Base-by-base conservation (phyloP, 106 monocot species). In the Alisma plantagoaquatica region DNA sequence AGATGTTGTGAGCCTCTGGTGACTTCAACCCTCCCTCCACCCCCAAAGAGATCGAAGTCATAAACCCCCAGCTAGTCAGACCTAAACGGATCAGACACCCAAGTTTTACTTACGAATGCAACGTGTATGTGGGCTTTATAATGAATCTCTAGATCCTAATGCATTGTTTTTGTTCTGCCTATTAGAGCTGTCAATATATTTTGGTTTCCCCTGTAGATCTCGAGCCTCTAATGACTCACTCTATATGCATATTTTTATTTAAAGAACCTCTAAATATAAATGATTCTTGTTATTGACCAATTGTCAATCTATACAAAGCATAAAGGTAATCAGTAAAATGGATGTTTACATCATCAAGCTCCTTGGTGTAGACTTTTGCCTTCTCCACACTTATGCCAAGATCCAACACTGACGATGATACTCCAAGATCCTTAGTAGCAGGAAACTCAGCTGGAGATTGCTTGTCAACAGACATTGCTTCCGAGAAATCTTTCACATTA, bases 261-360 rank as follows among this genome's bases (percentile, higher is more conserved):
- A 14, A 38, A 38, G 35, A 38, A 19, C n/a, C n/a, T n/a, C n/a
- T 47, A 38, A 38, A 38, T 38, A 14, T 14, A 38, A 38, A 14
- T 7, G 6, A 38, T 38, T 14, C 6, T 38, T 38, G 35, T 14
- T 38, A 38, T 38, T n/a, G n/a, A n/a, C n/a, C n/a, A n/a, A n/a
- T n/a, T n/a, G n/a, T n/a, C n/a, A n/a, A n/a, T n/a, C n/a, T n/a
- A n/a, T n/a, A n/a, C n/a, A n/a, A n/a, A n/a, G n/a, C n/a, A n/a
- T n/a, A n/a, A n/a, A n/a, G n/a, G n/a, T n/a, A n/a, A n/a, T n/a
- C n/a, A n/a, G n/a, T n/a, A n/a, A n/a, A n/a, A 38, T 38, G 14
- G 14, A 7, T 14, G 66, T 84, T 77, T 56, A 96, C 88, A 54
- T 78, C 73, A 47, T 84, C 96, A 66, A 96, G 96, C 71, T 88